Evolutionary conservation across 164 flowering plant genomes (phyloP), one percentile per base, ranked within the genome.

Genomic region (Umbilicus rupestris): DNA sequence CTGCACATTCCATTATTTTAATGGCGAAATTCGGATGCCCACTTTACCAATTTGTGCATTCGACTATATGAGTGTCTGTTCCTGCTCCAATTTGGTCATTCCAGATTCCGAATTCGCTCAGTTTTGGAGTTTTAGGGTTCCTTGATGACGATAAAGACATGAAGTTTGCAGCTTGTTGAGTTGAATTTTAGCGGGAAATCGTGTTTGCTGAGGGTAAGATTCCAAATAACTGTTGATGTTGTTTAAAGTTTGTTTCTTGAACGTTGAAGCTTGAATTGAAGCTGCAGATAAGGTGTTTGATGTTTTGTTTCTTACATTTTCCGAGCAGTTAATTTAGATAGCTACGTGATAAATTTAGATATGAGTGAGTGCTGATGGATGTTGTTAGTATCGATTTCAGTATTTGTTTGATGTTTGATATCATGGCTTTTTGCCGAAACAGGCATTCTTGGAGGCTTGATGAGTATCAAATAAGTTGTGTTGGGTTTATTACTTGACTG

Each of bases 251-350:
- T 47, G 22, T 19, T 2, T 2, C 58, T 52, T 52, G 58, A 24
- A 7, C 6, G 37, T 35, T 35, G 37, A 35, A 35, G 4, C 15
- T 41, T 41, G 44, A 14, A 2, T 41, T 41, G 44, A 10, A 52
- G 58, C 24, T 52, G 58, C 58, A 52, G 28, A 10, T 52, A 52
- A 52, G 58, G 15, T 52, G 58, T 52, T 52, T 52, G 58, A 52
- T 52, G 29, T 22, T 41, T 52, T 26, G 58, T 52, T 16, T 52
- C 58, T 52, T 24, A 52, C 58, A 52, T 26, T 52, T 52, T 2
- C 14, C 9, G 14, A 41, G 44, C 44, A 8, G 12, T 41, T 41
- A 41, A 9, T 9, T 14, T 41, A 10, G 44, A 9, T 41, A 14
- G 44, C 44, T 41, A 6, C 10, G 44, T 10, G 2, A 2, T 9